phyloP scores from a whole-genome alignment of 1,284 basidiomycete species.

The Cystobasidium slooffiae region DNA sequence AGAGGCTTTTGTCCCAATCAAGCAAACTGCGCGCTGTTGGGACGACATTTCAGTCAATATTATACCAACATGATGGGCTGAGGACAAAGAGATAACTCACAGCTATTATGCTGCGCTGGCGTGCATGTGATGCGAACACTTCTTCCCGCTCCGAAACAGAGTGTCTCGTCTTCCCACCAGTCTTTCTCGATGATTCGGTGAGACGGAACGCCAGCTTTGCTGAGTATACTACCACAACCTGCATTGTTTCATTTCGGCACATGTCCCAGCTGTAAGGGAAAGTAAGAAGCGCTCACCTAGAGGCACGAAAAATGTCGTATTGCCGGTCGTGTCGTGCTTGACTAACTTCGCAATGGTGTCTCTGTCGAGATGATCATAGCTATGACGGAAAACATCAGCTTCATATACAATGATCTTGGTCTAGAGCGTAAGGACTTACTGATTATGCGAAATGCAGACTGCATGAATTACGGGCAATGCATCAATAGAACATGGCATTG shows the following conservation, averaged over 20 bases:
- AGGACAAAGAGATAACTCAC: too few species aligned
- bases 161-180: slow-evolving; percentile 52
- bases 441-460: slow-evolving; percentile 54
- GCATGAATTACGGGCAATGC: slow-evolving; percentile 52
- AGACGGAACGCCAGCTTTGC: slow-evolving; percentile 45
- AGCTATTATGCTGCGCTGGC: slow-evolving; percentile 54
- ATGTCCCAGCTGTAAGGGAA: background rate
- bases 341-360: slow-evolving; percentile 46
- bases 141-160: slow-evolving; percentile 46
- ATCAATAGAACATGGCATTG: slow-evolving; percentile 49
- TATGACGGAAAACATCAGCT: slow-evolving; percentile 19
- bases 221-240: slow-evolving; percentile 52
- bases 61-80: too few species aligned
- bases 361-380: slow-evolving; percentile 54
- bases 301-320: slow-evolving; percentile 51
- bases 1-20: slow-evolving; percentile 51
- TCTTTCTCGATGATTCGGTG: slow-evolving; percentile 51
- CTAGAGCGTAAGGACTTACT: slow-evolving; percentile 51
- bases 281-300: slow-evolving; percentile 43
- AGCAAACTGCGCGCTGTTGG: slow-evolving; percentile 48
- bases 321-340: slow-evolving; percentile 40
- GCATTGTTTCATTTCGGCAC: background rate
- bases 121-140: slow-evolving; percentile 51
- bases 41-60: background rate
- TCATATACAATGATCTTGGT: too few species aligned